These are phyloP conservation scores for Pseudocercospora crystallina DNA, from an alignment of 2,329 filamentous ascomycete genomes.

Conservation along the genomic window DNA sequence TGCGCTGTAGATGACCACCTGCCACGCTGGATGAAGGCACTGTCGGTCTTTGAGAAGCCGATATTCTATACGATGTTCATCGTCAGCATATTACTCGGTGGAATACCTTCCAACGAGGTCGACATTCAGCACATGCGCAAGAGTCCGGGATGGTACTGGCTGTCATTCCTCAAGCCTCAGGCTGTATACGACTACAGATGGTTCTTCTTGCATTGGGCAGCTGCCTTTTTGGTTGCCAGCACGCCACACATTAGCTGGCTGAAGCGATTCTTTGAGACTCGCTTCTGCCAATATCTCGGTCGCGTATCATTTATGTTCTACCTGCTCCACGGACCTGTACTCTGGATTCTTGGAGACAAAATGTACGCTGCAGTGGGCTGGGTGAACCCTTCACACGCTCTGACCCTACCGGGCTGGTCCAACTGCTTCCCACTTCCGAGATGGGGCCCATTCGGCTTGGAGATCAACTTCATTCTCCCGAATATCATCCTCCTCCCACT, in stretches of 20 bases:
- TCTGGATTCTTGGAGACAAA: slow-evolving; percentile 61
- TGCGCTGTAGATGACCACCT: slow-evolving; percentile 53
- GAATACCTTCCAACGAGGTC: slow-evolving; percentile 56
- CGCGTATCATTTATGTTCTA: slow-evolving; percentile 64
- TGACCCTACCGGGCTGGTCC: slow-evolving; percentile 58
- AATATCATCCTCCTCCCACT: slow-evolving; percentile 61
- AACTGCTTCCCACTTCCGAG: slow-evolving; percentile 56
- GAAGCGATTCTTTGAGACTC: slow-evolving; percentile 58
- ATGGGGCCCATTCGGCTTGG: slow-evolving; percentile 58
- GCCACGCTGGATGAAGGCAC: slow-evolving; percentile 48
- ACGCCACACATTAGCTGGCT: slow-evolving; percentile 60
- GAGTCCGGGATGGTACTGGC: slow-evolving; percentile 61
- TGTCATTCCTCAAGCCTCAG: slow-evolving; percentile 52
- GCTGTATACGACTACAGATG: slow-evolving; percentile 36
- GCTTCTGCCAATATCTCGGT: slow-evolving; percentile 62
- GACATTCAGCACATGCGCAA: slow-evolving; percentile 52
- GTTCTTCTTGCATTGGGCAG: slow-evolving; percentile 45
- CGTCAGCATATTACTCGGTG: slow-evolving; percentile 58
- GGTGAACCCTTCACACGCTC: slow-evolving; percentile 48
- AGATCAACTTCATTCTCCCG: slow-evolving; percentile 59
- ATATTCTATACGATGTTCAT: slow-evolving; percentile 57
- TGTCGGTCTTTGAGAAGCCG: slow-evolving; percentile 51
- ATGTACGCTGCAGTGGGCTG: slow-evolving; percentile 64
- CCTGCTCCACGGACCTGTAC: slow-evolving; percentile 62
- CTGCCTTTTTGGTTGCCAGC: slow-evolving; percentile 56